A percentile compares a stretch with the other conserved stretches of the same genome.
These are phyloP conservation scores for Penicillium paneum DNA, from an alignment of 2,329 filamentous ascomycete species.

Conservation along the genomic window DNA sequence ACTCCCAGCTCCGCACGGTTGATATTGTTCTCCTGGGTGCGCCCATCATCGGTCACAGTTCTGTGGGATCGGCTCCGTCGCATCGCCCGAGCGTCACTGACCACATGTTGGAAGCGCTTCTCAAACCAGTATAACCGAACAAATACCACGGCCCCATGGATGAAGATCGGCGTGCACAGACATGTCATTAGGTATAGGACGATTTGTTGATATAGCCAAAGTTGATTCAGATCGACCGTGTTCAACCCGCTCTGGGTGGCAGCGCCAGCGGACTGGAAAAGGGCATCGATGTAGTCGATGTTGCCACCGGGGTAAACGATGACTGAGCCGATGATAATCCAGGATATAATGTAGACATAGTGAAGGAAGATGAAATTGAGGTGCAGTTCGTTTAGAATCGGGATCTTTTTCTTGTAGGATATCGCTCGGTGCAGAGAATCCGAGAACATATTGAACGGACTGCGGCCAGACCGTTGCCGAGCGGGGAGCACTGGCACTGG, in stretches of 20 bases:
- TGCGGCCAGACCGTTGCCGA: slow-evolving; percentile 13
- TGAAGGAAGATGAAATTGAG: slow-evolving; percentile 49
- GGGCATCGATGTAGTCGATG: slow-evolving; percentile 76
- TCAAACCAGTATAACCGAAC: slow-evolving; percentile 97
- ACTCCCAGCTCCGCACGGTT: slow-evolving; percentile 40
- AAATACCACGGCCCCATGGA: slow-evolving; percentile 84
- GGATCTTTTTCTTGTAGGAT: slow-evolving; percentile 34
- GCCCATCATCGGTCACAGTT: slow-evolving; percentile 47
- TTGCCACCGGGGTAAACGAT: slow-evolving; percentile 66
- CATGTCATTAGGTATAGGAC: slow-evolving; percentile 69
- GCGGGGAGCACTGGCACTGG: slow-evolving; percentile 9
- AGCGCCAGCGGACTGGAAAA: slow-evolving; percentile 81
- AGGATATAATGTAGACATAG: slow-evolving; percentile 74
- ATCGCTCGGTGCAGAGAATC: slow-evolving; percentile 20
- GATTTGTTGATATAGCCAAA: slow-evolving; percentile 71
- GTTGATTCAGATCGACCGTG: slow-evolving; percentile 62
- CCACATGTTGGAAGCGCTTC: slow-evolving; percentile 85
- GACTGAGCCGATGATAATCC: slow-evolving; percentile 71
- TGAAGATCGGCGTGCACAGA: slow-evolving; percentile 76
- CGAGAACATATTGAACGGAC: slow-evolving; percentile 30
- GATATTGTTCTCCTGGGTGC: slow-evolving; percentile 33
- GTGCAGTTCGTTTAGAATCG: slow-evolving; percentile 36
- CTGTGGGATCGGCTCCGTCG: slow-evolving; percentile 64
- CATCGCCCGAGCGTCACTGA: slow-evolving; percentile 65
- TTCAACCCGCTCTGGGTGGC: slow-evolving; percentile 94